Evolutionary conservation across 2,329 filamentous ascomycete species (phyloP).

Genomic region (Curvularia sp.): DNA sequence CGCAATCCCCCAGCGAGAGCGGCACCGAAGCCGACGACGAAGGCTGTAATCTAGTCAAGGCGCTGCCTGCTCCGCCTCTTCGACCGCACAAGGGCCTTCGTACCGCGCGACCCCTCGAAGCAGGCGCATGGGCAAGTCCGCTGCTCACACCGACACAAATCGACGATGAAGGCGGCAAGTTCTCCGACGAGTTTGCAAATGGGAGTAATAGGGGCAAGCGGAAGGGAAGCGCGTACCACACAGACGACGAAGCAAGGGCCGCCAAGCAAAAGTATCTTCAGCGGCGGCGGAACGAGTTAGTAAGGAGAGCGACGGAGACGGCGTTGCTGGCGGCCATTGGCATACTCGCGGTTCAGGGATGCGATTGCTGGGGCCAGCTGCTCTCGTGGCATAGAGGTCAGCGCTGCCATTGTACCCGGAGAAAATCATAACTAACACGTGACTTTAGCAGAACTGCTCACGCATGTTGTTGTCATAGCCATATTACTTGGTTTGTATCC

Average conservation of each 20-base stretch:
- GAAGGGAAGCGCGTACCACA: conserved; percentile 28
- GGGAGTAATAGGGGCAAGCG: conserved; percentile 25
- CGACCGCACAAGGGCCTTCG: conserved; percentile 79
- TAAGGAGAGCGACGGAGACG: conserved; percentile 66
- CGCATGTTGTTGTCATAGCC: conserved; percentile 45
- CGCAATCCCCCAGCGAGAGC: conserved; percentile 73
- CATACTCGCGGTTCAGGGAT: conserved; percentile 53
- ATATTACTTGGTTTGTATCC: conserved; percentile 48
- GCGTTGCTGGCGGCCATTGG: conserved; percentile 62
- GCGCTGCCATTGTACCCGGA: conserved; percentile 2
- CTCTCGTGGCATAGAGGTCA: conserved; percentile 52
- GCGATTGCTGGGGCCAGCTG: conserved; percentile 43
- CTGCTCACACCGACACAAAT: conserved; percentile 57
- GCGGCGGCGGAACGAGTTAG: conserved; percentile 88
- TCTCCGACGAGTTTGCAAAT: conserved; percentile 49
- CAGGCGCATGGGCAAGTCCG: conserved; percentile 47
- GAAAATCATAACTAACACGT: conserved; percentile 23
- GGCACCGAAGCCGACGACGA: conserved; percentile 97
- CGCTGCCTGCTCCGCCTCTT: conserved; percentile 78
- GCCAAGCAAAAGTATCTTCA: conserved; percentile 75
- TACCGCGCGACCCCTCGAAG: conserved; percentile 53
- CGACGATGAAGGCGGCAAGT: conserved; percentile 54
- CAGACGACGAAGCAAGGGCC: conserved; percentile 47
- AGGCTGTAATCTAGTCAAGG: conserved; percentile 75
- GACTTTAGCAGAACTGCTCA: conserved; percentile 49